These are phyloP conservation scores for Diaporthe eres DNA, from an alignment of 2,329 filamentous ascomycete genomes.

Conservation along the genomic window DNA sequence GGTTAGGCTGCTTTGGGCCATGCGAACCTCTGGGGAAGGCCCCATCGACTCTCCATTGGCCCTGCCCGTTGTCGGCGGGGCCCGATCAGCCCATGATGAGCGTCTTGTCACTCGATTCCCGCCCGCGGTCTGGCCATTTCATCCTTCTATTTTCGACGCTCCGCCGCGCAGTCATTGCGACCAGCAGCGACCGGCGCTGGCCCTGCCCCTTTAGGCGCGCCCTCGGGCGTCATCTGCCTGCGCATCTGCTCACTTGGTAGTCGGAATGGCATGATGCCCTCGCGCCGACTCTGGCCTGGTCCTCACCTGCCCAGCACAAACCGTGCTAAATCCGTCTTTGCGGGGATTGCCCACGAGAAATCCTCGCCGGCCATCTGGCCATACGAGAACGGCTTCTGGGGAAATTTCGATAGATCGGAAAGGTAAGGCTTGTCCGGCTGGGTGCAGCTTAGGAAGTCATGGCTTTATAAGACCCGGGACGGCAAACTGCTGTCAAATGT, in stretches of 20 bases:
- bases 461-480: constrained; percentile 39
- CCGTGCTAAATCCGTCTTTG: constrained; percentile 4
- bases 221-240: not conserved
- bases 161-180: constrained; percentile 28
- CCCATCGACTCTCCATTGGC: constrained; percentile 21
- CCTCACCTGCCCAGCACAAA: constrained; percentile 4
- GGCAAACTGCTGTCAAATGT: constrained; percentile 30
- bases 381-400: constrained; percentile 34
- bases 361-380: constrained; percentile 38
- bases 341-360: constrained; percentile 38
- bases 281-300: not conserved
- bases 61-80: constrained; percentile 29
- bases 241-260: constrained; percentile 36
- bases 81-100: constrained; percentile 42
- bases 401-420: constrained; percentile 36
- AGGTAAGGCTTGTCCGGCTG: constrained; percentile 37
- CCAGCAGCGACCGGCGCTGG: constrained; percentile 2
- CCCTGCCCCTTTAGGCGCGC: not conserved
- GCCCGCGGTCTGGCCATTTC: constrained; percentile 38
- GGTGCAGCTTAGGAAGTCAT: constrained; percentile 19
- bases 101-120: constrained; percentile 38
- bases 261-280: constrained; percentile 39
- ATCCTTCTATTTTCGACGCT: constrained; percentile 26
- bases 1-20: constrained; percentile 20
- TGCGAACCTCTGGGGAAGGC: constrained; percentile 21